Base-by-base conservation (phyloP, 768 basidiomycete genomes). In the Leccinum uliginosum region DNA sequence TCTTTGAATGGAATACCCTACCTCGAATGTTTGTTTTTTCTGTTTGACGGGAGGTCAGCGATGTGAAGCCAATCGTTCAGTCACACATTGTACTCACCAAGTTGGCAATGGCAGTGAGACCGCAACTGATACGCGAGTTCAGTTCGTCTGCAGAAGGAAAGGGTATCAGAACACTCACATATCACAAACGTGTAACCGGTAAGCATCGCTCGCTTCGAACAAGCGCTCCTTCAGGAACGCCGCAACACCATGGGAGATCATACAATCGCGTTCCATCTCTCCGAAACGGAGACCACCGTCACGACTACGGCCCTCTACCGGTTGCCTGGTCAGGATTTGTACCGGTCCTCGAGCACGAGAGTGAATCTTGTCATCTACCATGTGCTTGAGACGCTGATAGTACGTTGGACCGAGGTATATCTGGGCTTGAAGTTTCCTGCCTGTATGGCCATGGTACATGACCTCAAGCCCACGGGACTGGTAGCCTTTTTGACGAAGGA, bases 181-280 rank as follows among this genome's bases (percentile, higher is more conserved):
- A 67, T 97, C 95, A 71, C 95, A 98, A 59, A 97, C 93, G 69
- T 98, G 95, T 35, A 98, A 75, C 44, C 95, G 86, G 74, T 96
- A 96, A 10, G 91, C 92, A 71, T 94, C 88, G 68, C 89, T 91
- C 29, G 91, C 93, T 69, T 94, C 92, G 65, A 94, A 94, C 71
- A 98, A 78, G 56, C 97, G 88, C 76, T 98, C 97, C 75, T 98
- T 98, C 74, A 98, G 74, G 85, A 98, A 98, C 2, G 85, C 93
- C 47, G 97, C 96, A 61, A 98, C 94, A 70, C 97, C 97, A 77
- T 99, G 97, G 23, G 97, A 97, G 59, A 99, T 96, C 97, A 99
- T 99, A 72, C 97, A 98, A 83, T 98, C 96, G 72, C 93, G 91
- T 71, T 99, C 97, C 97, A 99, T 99, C 82, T 99, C 97, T 80